Percentiles rank a stretch among this genome's conserved stretches.
Evolutionary conservation across 192 early-diverging fungal genomes (phyloP).

Genomic region (Backusella mclennaniae): DNA sequence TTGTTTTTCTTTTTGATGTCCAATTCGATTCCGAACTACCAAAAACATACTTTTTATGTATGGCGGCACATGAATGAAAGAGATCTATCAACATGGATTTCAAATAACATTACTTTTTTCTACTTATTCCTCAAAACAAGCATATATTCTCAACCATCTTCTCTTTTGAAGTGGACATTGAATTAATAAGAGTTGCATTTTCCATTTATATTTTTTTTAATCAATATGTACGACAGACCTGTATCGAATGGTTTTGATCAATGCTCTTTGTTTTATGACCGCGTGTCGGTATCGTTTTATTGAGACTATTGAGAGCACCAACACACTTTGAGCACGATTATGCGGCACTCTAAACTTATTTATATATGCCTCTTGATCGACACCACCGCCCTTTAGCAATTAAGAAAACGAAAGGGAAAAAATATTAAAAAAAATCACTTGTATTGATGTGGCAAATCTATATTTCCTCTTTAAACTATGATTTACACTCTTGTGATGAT

Average conservation of each 20-base stretch:
- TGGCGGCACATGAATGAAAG: background rate
- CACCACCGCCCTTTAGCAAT: background rate
- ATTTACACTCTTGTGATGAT: background rate
- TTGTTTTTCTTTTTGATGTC: background rate
- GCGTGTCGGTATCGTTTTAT: background rate
- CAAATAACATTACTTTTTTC: background rate
- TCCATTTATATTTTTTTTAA: background rate
- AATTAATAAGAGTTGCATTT: background rate
- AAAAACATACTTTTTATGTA: background rate
- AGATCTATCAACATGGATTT: background rate
- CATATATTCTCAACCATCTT: background rate
- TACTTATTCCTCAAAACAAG: background rate
- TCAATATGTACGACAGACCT: background rate
- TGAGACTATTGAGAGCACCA: background rate
- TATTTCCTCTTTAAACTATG: background rate
- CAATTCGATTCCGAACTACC: background rate
- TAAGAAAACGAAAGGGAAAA: background rate
- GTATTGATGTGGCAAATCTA: background rate
- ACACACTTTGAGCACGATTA: background rate
- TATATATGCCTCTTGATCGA: background rate
- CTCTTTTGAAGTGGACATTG: background rate
- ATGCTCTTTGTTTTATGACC: background rate
- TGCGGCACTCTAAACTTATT: background rate
- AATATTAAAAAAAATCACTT: background rate
- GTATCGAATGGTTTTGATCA: background rate